A percentile compares a stretch with the other conserved stretches of the same genome.
Evolutionary conservation across 2,329 filamentous ascomycete genomes (phyloP).

Genomic region (Epichloe baconii): DNA sequence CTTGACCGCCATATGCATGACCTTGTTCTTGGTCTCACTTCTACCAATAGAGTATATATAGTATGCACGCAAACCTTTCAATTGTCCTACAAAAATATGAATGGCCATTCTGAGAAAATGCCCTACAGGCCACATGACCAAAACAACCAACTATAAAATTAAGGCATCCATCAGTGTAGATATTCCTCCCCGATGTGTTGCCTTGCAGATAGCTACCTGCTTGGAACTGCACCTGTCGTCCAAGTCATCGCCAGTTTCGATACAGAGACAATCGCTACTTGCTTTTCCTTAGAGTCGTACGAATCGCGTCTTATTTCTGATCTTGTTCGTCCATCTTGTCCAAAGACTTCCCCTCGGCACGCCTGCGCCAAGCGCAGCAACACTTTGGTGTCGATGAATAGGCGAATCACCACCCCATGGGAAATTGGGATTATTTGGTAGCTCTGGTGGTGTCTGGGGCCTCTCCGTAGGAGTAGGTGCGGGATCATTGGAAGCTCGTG

Average conservation of each 20-base stretch:
- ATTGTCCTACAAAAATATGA: background rate
- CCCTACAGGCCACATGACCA: background rate
- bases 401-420: constrained; percentile 25
- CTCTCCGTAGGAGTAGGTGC: constrained; percentile 7
- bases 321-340: constrained; percentile 1
- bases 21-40: background rate
- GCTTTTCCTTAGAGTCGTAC: background rate
- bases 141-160: background rate
- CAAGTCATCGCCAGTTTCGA: background rate
- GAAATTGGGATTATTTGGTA: constrained; percentile 20
- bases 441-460: constrained; percentile 5
- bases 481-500: constrained; percentile 6
- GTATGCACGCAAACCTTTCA: background rate
- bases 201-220: background rate
- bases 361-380: constrained; percentile 14
- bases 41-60: background rate
- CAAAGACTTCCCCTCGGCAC: constrained; percentile 6
- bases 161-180: background rate
- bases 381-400: constrained; percentile 21
- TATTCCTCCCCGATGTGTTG: background rate
- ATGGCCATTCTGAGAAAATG: background rate
- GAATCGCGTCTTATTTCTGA: background rate
- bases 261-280: background rate
- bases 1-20: background rate
- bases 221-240: background rate